Percentiles rank a stretch among this genome's conserved stretches.
phyloP scores from a whole-genome alignment of 345 rosid species.

The Theobroma cacao region DNA sequence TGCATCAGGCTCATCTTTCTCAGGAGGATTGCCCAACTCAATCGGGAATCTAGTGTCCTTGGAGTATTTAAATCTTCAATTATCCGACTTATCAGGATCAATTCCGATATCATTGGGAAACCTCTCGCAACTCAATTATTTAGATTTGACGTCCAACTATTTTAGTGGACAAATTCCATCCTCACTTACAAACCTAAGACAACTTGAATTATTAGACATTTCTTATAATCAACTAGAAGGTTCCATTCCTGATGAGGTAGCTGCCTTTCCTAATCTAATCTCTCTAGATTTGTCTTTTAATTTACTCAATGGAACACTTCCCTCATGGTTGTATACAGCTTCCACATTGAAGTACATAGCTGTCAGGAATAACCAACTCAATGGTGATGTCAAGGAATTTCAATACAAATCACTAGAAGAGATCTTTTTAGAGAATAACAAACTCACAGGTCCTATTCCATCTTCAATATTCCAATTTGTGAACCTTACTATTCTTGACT shows the following conservation, averaged over 20 bases:
- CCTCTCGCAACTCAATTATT: neutral
- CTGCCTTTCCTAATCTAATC: neutral
- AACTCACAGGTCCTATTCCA: constrained; percentile 19
- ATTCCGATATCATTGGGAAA: neutral
- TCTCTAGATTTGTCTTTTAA: neutral
- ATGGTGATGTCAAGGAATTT: no score
- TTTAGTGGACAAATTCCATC: constrained; percentile 22
- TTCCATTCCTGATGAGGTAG: neutral
- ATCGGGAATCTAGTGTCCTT: neutral
- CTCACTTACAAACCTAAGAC: neutral
- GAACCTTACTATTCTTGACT: neutral
- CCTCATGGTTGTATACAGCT: neutral
- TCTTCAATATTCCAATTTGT: neutral
- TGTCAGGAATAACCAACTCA: no score
- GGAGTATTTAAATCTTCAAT: fast-evolving
- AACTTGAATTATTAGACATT: neutral
- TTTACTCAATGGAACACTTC: constrained; percentile 4
- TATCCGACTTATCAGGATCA: constrained; percentile 16
- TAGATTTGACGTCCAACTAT: neutral
- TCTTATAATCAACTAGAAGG: neutral
- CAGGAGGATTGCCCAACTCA: neutral
- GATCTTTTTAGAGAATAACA: constrained; percentile 8
- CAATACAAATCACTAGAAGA: neutral
- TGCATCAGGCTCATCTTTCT: no score
- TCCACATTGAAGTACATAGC: neutral